Evolutionary conservation across 495 filamentous ascomycete species (phyloP).

Genomic region (Talaromyces stipitatus): DNA sequence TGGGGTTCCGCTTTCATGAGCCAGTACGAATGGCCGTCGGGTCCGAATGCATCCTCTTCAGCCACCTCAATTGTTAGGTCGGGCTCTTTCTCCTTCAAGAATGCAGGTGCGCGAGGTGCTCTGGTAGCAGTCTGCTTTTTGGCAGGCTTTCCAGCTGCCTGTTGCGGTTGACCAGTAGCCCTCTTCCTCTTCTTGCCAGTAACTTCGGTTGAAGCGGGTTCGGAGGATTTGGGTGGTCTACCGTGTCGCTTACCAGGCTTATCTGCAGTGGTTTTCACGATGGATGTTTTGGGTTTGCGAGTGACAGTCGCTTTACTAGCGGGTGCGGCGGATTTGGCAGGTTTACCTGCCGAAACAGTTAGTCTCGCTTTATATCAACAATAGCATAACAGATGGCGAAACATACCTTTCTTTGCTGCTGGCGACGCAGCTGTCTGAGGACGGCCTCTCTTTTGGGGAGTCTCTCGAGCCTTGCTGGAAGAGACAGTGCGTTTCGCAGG

Average conservation of each 20-base stretch:
- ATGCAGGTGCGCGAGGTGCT: conserved; percentile 1
- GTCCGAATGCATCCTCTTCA: conserved; percentile 7
- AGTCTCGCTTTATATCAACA: not conserved
- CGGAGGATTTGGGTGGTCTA: conserved; percentile 1
- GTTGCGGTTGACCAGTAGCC: not conserved
- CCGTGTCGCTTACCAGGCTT: conserved; percentile 5
- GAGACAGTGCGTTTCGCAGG: not conserved
- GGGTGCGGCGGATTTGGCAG: not conserved
- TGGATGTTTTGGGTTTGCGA: not conserved
- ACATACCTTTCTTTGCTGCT: conserved; percentile 5
- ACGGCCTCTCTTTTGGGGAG: conserved; percentile 5
- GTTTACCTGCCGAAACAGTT: not conserved
- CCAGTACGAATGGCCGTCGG: conserved; percentile 56
- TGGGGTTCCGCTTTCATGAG: conserved; percentile 94
- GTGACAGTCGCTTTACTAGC: not conserved
- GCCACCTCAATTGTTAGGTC: conserved; percentile 6
- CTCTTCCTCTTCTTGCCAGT: conserved; percentile 2
- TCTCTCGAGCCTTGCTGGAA: not conserved
- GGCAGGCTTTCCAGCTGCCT: not conserved
- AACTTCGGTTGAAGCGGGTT: not conserved
- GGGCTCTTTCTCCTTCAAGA: conserved; percentile 8
- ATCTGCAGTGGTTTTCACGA: not conserved
- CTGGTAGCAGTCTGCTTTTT: not conserved
- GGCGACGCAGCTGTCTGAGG: not conserved
- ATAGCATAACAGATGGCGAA: not conserved